Evolutionary conservation across 306 rosid species (phyloP).

Genomic region (Sophora flavescens): DNA sequence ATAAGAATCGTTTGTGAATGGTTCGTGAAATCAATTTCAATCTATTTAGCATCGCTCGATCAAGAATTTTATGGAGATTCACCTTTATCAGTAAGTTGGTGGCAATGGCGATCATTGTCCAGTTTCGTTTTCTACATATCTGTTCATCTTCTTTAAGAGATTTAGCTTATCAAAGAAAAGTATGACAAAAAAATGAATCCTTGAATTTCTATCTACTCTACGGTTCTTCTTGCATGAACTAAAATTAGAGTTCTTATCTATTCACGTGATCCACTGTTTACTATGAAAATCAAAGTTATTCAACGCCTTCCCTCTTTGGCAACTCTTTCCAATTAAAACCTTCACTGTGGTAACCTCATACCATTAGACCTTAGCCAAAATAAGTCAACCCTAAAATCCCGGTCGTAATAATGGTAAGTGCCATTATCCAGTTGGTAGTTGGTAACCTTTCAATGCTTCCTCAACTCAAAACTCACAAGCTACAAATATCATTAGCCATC

Average conservation of each 20-base stretch:
- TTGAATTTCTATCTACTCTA: too few relatives aligned
- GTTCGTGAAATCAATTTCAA: too few relatives aligned
- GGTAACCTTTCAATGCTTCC: conserved; percentile 53
- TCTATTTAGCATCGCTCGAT: too few relatives aligned
- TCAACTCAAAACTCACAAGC: conserved; percentile 24
- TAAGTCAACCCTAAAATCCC: background rate
- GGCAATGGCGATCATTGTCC: too few relatives aligned
- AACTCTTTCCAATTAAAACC: background rate
- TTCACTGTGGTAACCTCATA: background rate
- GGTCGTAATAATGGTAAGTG: background rate
- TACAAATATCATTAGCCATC: background rate
- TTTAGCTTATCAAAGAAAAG: background rate
- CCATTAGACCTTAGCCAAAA: background rate
- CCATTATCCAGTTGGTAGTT: conserved; percentile 72
- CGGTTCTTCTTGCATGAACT: background rate
- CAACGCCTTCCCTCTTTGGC: background rate
- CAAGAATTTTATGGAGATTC: too few relatives aligned
- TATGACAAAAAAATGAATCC: too few relatives aligned
- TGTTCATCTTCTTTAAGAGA: too few relatives aligned
- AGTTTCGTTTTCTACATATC: too few relatives aligned
- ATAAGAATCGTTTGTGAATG: too few relatives aligned
- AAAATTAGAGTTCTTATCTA: conserved; percentile 19
- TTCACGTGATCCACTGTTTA: conserved; percentile 34
- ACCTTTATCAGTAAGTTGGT: too few relatives aligned
- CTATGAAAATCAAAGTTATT: background rate